A percentile compares a stretch with the other conserved stretches of the same genome.
Conservation (phyloP, 2,329 filamentous ascomycete species). For the Cladosporium sp. region DNA sequence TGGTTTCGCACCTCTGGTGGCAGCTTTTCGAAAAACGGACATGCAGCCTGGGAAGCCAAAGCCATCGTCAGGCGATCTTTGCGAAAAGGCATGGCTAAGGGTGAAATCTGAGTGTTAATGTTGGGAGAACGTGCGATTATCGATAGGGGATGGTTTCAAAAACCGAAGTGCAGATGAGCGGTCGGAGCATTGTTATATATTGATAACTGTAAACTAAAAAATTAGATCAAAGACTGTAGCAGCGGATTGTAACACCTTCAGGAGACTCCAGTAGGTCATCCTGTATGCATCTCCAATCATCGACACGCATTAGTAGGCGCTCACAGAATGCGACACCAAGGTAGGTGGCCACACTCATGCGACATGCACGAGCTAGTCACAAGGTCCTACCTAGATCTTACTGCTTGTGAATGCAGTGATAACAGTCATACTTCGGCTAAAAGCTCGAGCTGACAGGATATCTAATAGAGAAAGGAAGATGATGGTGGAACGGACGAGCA, state of each 20-base stretch:
- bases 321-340: not conserved
- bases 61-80: not conserved
- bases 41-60: not conserved
- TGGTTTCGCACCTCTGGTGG: not conserved
- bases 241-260: not conserved
- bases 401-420: no score
- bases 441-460: no score
- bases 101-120: not conserved
- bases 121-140: no score
- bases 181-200: no score
- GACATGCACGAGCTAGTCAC: not conserved
- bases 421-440: no score
- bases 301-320: not conserved
- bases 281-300: not conserved
- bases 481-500: not conserved
- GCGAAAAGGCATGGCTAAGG: not conserved
- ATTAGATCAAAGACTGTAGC: not conserved
- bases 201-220: no score
- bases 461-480: not conserved
- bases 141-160: no score
- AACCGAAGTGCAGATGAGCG: no score
- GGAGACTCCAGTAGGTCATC: not conserved
- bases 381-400: not conserved
- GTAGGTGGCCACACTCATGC: not conserved
- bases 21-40: not conserved